A percentile compares a stretch with the other conserved stretches of the same genome.
Conservation (phyloP, 1,139 yeast genomes). For the Schizosaccharomyces versatilis region DNA sequence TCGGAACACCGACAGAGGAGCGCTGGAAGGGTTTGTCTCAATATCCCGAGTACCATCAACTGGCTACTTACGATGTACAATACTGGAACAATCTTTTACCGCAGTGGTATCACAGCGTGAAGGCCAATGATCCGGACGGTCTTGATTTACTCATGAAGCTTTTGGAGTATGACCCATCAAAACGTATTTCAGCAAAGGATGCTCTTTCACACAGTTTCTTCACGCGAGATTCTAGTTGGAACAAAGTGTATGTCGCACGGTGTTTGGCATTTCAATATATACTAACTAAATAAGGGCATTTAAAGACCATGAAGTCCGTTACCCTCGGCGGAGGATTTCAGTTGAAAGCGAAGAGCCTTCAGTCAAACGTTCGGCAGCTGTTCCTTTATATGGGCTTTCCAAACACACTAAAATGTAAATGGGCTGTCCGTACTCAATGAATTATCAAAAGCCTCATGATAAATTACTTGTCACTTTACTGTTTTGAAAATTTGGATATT, state of each 20-base stretch:
- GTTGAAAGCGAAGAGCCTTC: conserved; percentile 5
- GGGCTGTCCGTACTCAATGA: too few species aligned
- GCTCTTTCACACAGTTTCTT: conserved; percentile 68
- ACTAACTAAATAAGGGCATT: conserved; percentile 5
- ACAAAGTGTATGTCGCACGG: conserved; percentile 1
- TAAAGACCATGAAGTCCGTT: conserved; percentile 3
- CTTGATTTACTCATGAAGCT: conserved; percentile 49
- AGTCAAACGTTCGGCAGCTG: not conserved
- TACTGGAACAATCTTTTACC: conserved; percentile 43
- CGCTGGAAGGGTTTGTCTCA: conserved; percentile 58
- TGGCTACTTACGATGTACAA: conserved; percentile 33
- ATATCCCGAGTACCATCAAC: conserved; percentile 64
- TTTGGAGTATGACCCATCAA: conserved; percentile 57
- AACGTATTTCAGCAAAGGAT: conserved; percentile 58
- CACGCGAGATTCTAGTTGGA: conserved; percentile 49
- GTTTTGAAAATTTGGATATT: too few species aligned
- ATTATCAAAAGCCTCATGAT: too few species aligned
- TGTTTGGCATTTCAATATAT: not conserved
- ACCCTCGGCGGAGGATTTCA: conserved; percentile 7
- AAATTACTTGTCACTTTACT: too few species aligned
- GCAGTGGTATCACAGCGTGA: conserved; percentile 68
- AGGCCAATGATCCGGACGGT: conserved; percentile 45
- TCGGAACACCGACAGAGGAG: conserved; percentile 57
- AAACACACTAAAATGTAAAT: too few species aligned
- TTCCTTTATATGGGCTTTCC: not conserved